Base-by-base conservation (phyloP, 2,329 filamentous ascomycete species). In the Nigrograna mackinnonii region DNA sequence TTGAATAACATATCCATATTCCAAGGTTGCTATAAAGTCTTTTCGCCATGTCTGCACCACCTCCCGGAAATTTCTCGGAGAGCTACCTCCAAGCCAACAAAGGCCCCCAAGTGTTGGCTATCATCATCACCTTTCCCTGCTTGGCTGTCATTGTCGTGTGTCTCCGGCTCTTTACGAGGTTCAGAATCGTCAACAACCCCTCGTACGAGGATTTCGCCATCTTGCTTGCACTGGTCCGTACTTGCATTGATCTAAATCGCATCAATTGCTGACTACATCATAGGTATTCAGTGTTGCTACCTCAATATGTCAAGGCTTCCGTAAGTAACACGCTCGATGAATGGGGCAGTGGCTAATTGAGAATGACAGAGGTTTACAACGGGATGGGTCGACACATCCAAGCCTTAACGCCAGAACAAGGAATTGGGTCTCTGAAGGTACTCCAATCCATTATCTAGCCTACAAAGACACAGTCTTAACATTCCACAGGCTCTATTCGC, bases 341-440 rank as follows among this genome's bases (percentile, higher is more conserved):
- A 4, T n/a, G 33, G 5, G 16, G 4, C 4, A 14, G 11, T 31
- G 4, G 12, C 30, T 35, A 22, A 18, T 28, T 30, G 11, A 14
- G 11, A 24, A 30, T 12, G n/a, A 17, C 32, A 54, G 49, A 52
- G 31, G 51, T 52, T 11, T 31, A 50, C 16, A 45, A 52, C 21
- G 51, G 51, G 31, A 55, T 55, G 49, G 51, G 51, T 6, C 41
- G 49, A 12, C 51, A 55, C 31, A 44, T 52, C 22, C 44, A 50
- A 35, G 33, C 41, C 4, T 13, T 55, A 12, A 55, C 47, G 9
- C n/a, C 37, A 5, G 43, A 48, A 12, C 46, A 55, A 45, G 49
- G 40, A 5, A 45, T 52, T 5, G 38, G 34, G 3, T 46, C 49
- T 11, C 30, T 54, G 16, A 54, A 52, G 36, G 51, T 52, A 48